Evolutionary conservation across 768 basidiomycete species (phyloP), one percentile per base, ranked within the genome.

Genomic region (Fomitopsis serialis): DNA sequence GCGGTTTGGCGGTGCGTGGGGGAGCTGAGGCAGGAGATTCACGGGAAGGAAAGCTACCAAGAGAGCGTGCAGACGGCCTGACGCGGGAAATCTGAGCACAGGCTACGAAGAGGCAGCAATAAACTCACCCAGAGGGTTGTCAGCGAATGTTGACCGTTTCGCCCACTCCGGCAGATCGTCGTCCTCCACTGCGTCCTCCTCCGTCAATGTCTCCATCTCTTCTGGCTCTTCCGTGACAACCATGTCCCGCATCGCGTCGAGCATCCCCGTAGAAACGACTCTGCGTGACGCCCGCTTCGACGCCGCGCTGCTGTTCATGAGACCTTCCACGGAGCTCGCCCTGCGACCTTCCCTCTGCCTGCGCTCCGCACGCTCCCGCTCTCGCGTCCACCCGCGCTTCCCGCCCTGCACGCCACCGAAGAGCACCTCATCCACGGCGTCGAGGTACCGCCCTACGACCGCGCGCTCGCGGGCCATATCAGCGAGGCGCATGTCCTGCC

Each of bases 81-180:
- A 4, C 29, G 40, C 50, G 27, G n/a, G n/a, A n/a, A n/a, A n/a
- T n/a, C n/a, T n/a, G n/a, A n/a, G n/a, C n/a, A n/a, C n/a, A n/a
- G n/a, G n/a, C n/a, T n/a, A n/a, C n/a, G 42, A 43, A 27, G 40
- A 48, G 56, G 17, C 15, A 2, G 29, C 49, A 35, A 22, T 35
- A 10, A 17, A 69, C 78, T 62, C 49, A 89, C 89, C 82, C 5
- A 89, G 68, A 2, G 78, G 74, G 58, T 87, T 78, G 34, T 77
- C 72, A 3, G 57, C 59, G 59, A 87, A 92, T 9, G 70, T 61
- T 10, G 69, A 70, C 23, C 82, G 75, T 60, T 78, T 79, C 4
- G 92, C 90, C 92, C 92, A 94, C 4, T 74, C 73, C 0, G 92
- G 90, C 7, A 92, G 71, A 34, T 84, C 82, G 2, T 84, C 84